Base-by-base conservation (phyloP, 2,329 filamentous ascomycete species). In the Nannizziopsis barbatae region DNA sequence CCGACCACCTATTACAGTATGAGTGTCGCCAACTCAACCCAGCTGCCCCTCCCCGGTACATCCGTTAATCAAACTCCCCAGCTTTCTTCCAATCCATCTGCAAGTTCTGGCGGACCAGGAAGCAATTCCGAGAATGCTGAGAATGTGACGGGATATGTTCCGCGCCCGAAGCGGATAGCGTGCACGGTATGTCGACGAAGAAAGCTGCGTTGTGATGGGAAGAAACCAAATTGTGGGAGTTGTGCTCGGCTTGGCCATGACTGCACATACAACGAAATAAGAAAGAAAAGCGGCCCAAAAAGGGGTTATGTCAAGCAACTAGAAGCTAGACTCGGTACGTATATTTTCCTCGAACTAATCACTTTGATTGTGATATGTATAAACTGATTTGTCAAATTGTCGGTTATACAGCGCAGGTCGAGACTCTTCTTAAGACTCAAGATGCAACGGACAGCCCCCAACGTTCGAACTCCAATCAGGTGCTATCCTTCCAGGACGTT, bases 241-340 rank as follows among this genome's bases (percentile, higher is more conserved):
- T 95, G 89, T 66, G 81, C 84, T 30, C 76, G 89, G n/a, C 71
- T 95, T 44, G 82, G 85, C 38, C 89, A 95, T 66, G 78, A 83
- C 48, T 95, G 89, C 69, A 81, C 84, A 52, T 95, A 95, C 62
- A 88, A 95, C 62, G 88, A 95, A 70, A 83, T 90, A 58, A 79
- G 89, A 63, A 86, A 87, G 69, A 95, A 95, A 77, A 94, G 88
- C 64, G 89, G 89, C 2, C 89, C 89, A 2, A 95, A 95, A 72
- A 77, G 89, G 62, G 89, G 89, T 58, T 95, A 95, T 63, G 89
- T 95, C 53, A 95, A 95, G 72, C 83, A 88, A 51, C 70, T 96
- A 57, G 92, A 96, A 67, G 89, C 93, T 64, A 79, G 92, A 64
- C 70, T 98, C 61, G 89, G 88, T 94, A 75, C 71, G 84, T n/a